These are phyloP conservation scores for Syzygium aqueum DNA, from an alignment of 345 rosid genomes.

Conservation along the genomic window DNA sequence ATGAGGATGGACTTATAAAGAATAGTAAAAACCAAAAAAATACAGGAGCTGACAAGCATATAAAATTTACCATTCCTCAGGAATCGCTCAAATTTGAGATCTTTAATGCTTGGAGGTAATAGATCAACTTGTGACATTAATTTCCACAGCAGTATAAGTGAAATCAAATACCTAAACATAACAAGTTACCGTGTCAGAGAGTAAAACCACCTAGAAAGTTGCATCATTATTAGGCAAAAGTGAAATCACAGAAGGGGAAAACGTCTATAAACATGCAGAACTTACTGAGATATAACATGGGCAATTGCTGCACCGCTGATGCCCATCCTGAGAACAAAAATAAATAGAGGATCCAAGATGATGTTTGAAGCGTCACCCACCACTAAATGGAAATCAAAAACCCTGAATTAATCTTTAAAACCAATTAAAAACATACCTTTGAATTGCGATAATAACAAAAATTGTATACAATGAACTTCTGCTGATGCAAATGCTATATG, in stretches of 20 bases:
- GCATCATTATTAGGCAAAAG: background rate
- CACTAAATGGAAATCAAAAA: constrained; percentile 25
- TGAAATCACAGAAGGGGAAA: background rate
- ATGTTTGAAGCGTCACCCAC: constrained; percentile 81
- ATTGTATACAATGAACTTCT: background rate
- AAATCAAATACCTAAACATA: constrained; percentile 60
- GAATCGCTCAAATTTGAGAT: constrained; percentile 61
- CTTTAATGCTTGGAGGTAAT: constrained; percentile 48
- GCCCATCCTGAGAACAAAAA: constrained; percentile 61
- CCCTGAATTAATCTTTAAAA: background rate
- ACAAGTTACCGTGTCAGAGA: background rate
- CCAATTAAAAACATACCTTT: background rate
- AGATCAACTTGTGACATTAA: constrained; percentile 61
- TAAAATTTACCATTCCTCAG: constrained; percentile 53
- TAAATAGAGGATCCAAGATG: constrained; percentile 66
- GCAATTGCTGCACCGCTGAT: constrained; percentile 90
- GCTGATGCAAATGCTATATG: background rate
- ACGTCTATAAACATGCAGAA: background rate
- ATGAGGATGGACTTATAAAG: background rate
- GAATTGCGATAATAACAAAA: background rate
- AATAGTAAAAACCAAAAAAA: background rate
- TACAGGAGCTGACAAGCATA: background rate
- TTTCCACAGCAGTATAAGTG: constrained; percentile 70
- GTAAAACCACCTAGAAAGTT: background rate
- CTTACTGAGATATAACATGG: constrained; percentile 88